phyloP scores from a whole-genome alignment of 2,329 filamentous ascomycete genomes.

The Graphium sp. region DNA sequence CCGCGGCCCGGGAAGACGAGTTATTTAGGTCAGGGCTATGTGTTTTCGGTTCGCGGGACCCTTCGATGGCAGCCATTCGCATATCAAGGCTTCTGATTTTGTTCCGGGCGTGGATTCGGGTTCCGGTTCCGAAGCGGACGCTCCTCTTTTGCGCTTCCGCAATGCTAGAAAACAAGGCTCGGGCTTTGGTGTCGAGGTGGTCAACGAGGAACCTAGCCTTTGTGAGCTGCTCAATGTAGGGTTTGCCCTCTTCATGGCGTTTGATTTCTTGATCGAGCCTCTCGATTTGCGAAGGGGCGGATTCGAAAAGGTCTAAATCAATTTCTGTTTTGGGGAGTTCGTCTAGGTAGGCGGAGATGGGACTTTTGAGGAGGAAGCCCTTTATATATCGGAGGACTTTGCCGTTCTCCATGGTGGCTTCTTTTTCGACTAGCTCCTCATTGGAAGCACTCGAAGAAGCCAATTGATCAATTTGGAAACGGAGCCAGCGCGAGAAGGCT shows the following conservation, averaged over 20 bases:
- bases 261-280: constrained; percentile 31
- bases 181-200: constrained; percentile 39
- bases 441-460: constrained; percentile 41
- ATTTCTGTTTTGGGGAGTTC: too few relatives aligned
- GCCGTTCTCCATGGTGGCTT: constrained; percentile 56
- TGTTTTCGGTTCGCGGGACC: too few relatives aligned
- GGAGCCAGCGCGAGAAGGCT: constrained; percentile 71
- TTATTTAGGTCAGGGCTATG: too few relatives aligned
- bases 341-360: constrained; percentile 43
- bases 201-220: constrained; percentile 47
- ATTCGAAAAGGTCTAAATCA: constrained; percentile 5
- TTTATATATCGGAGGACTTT: constrained; percentile 66
- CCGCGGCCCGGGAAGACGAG: too few relatives aligned
- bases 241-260: constrained; percentile 24
- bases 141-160: constrained; percentile 53
- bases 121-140: constrained; percentile 46
- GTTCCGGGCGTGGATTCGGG: constrained; percentile 23
- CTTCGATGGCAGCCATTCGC: constrained; percentile 27
- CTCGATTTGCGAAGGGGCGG: too few relatives aligned
- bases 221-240: constrained; percentile 33
- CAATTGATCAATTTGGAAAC: constrained; percentile 65
- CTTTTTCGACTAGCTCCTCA: constrained; percentile 63
- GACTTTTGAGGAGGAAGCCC: constrained; percentile 48
- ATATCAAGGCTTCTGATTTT: constrained; percentile 37
- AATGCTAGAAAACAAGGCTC: constrained; percentile 47